Conservation (phyloP, 108 stramenopile genomes). For the Chaetoceros tenuissimus region DNA sequence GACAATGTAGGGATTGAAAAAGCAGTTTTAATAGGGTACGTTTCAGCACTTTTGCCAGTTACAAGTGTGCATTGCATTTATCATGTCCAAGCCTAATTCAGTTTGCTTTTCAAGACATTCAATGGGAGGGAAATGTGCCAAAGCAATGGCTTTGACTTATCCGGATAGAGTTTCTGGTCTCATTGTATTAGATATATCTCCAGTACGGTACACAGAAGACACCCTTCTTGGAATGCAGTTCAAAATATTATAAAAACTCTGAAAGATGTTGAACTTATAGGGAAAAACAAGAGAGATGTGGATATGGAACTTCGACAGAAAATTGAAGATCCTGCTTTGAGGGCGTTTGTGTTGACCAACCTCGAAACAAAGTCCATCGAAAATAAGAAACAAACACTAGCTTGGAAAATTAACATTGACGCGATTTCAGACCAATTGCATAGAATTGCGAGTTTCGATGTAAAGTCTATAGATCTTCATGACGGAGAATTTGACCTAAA, state of each 20-base stretch:
- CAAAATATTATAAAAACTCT: constrained; percentile 39
- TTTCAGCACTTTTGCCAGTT: no score
- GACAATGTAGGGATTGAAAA: constrained; percentile 38
- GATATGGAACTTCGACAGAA: constrained; percentile 45
- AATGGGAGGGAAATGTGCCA: constrained; percentile 96
- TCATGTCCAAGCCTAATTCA: no score
- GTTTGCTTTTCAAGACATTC: no score
- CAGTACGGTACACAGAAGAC: constrained; percentile 57
- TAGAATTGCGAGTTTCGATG: constrained; percentile 76
- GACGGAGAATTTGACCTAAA: constrained; percentile 6
- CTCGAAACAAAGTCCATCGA: constrained; percentile 6
- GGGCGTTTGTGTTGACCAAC: constrained; percentile 89
- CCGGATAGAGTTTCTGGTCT: constrained; percentile 77
- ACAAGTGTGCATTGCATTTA: no score
- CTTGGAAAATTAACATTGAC: constrained; percentile 80
- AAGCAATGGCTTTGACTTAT: constrained; percentile 65
- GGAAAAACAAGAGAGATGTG: constrained; percentile 40
- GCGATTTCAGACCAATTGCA: constrained; percentile 64
- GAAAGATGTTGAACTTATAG: not conserved
- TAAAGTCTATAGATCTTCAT: constrained; percentile 3
- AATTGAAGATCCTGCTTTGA: constrained; percentile 75
- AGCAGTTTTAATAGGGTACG: constrained; percentile 75
- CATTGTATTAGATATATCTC: constrained; percentile 89
- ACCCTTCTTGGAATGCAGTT: constrained; percentile 74
- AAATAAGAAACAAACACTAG: constrained; percentile 5